Percentiles rank a stretch among this genome's conserved stretches.
Conservation (phyloP, 139 green algal genomes). For the Chlorella sp. region DNA sequence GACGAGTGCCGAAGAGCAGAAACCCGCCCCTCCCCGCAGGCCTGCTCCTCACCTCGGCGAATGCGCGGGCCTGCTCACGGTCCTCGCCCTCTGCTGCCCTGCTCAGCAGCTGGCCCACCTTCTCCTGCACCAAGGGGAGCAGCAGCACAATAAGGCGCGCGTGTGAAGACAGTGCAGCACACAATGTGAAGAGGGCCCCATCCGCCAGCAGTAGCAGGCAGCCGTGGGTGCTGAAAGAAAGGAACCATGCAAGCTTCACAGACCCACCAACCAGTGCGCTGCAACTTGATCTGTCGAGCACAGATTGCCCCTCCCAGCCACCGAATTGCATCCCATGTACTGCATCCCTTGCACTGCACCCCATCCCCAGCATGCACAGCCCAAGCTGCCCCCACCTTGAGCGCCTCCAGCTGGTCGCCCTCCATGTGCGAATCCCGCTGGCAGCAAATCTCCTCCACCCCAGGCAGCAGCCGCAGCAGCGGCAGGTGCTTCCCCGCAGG, state of each 20-base stretch:
- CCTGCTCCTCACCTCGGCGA: conserved; percentile 1
- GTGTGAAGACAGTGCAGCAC: background rate
- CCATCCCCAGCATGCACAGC: no score
- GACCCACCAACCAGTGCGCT: no score
- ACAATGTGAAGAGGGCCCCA: no score
- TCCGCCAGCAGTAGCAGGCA: no score
- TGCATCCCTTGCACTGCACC: no score
- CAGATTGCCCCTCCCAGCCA: no score
- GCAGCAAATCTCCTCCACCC: background rate
- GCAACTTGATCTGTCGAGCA: no score
- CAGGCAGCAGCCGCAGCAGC: conserved; percentile 27
- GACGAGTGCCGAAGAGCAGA: no score
- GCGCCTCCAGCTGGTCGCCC: background rate
- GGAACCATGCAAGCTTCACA: background rate
- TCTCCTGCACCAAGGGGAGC: background rate
- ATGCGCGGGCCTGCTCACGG: background rate
- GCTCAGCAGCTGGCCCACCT: background rate
- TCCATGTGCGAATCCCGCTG: conserved; percentile 18
- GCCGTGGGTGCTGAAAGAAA: background rate
- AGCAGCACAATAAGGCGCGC: background rate
- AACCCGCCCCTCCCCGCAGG: background rate
- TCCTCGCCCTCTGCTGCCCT: background rate
- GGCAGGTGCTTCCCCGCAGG: conserved; percentile 17
- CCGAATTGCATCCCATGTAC: no score
- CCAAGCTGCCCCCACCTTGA: conserved; percentile 3